Percentiles rank a stretch among this genome's conserved stretches.
Conservation (phyloP, 2,329 filamentous ascomycete species). For the Calcarisporium arbuscula region DNA sequence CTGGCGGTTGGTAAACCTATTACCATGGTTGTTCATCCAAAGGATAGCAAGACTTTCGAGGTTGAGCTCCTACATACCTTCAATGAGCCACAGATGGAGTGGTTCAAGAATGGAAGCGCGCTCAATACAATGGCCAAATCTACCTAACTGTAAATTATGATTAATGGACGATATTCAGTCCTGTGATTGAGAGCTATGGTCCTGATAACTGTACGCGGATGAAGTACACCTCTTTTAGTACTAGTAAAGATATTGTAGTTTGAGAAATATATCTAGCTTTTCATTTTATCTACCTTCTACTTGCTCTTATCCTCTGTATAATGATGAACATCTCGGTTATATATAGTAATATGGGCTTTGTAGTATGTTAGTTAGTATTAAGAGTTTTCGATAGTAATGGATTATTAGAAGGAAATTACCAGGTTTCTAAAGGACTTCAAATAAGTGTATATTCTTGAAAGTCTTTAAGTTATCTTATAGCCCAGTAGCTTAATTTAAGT, state of each 20-base stretch:
- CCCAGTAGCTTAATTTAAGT: too few relatives aligned
- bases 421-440: too few relatives aligned
- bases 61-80: slow-evolving; percentile 88
- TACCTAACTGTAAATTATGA: slow-evolving; percentile 26
- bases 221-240: background rate
- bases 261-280: background rate
- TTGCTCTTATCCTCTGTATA: background rate
- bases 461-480: too few relatives aligned
- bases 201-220: background rate
- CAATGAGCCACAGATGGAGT: slow-evolving; percentile 96
- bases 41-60: slow-evolving; percentile 75
- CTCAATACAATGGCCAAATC: slow-evolving; percentile 97
- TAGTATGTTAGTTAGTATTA: too few relatives aligned
- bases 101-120: slow-evolving; percentile 97
- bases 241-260: too few relatives aligned
- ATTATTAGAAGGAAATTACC: too few relatives aligned
- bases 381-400: too few relatives aligned
- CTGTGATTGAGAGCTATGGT: too few relatives aligned
- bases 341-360: too few relatives aligned
- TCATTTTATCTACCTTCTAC: background rate
- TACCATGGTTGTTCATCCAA: slow-evolving; percentile 86
- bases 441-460: too few relatives aligned
- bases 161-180: too few relatives aligned
- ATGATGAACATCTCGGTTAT: background rate
- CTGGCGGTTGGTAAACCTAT: slow-evolving; percentile 89